Percentiles rank a stretch among this genome's conserved stretches.
phyloP scores from a whole-genome alignment of 2,329 filamentous ascomycete species.

The Fonsecaea nubica region DNA sequence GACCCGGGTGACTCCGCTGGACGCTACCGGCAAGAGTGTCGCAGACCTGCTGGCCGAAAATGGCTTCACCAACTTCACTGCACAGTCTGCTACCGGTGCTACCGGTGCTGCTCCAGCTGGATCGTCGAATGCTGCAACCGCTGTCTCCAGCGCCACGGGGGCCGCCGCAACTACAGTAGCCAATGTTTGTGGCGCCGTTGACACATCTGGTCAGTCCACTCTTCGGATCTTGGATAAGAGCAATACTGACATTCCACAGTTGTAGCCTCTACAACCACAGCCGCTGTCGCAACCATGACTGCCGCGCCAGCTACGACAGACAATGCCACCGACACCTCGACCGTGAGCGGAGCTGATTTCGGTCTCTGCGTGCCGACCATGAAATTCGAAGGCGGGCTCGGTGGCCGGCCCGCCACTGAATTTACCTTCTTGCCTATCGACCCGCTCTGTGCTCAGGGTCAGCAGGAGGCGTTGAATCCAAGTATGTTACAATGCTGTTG shows the following conservation, averaged over 20 bases:
- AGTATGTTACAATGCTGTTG: slow-evolving; percentile 61
- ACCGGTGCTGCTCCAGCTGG: slow-evolving; percentile 42
- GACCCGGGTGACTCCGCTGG: slow-evolving; percentile 62
- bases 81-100: slow-evolving; percentile 34
- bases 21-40: slow-evolving; percentile 67
- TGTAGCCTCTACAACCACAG: slow-evolving; percentile 30
- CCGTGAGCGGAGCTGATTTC: slow-evolving; percentile 52
- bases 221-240: neutral
- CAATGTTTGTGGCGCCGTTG: slow-evolving; percentile 25
- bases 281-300: slow-evolving; percentile 20
- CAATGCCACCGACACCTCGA: slow-evolving; percentile 26
- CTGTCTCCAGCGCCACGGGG: slow-evolving; percentile 32
- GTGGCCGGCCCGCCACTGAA: slow-evolving; percentile 61
- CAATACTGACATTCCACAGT: slow-evolving; percentile 9
- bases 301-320: slow-evolving; percentile 13
- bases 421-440: slow-evolving; percentile 74
- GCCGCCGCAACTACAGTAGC: slow-evolving; percentile 26
- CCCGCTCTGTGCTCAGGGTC: slow-evolving; percentile 64
- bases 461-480: slow-evolving; percentile 70
- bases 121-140: slow-evolving; percentile 5
- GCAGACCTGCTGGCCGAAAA: slow-evolving; percentile 68
- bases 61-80: slow-evolving; percentile 66
- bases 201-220: slow-evolving; percentile 15
- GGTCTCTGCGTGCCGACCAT: slow-evolving; percentile 60
- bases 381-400: slow-evolving; percentile 63